Evolutionary conservation across 1,284 basidiomycete species (phyloP), one percentile per base, ranked within the genome.

Genomic region (Cryptococcus wingfieldii): DNA sequence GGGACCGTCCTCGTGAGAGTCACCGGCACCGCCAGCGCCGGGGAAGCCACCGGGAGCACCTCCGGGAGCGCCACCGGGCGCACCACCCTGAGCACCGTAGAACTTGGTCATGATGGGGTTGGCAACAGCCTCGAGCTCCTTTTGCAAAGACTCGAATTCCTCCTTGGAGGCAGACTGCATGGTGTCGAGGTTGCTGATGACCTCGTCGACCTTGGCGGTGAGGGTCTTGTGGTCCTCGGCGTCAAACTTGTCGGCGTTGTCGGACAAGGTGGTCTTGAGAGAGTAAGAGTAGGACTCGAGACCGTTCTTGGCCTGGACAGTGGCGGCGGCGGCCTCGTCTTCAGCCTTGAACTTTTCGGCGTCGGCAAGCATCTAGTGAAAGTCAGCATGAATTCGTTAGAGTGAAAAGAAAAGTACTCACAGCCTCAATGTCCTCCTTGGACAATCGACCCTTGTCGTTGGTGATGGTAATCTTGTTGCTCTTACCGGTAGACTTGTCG

Each of bases 401-500:
- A 19, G 19, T 19, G 19, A 19, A 19, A 19, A 19, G 19, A 19
- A 19, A 19, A 19, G 19, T 19, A 31, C 45, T 27, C 6, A 16
- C 60, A 58, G 50, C 38, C 81, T 98, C 94, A 66, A 98, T 98
- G 79, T 98, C 94, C 79, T 97, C 94, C 83, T 95, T 95, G 71
- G 90, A 93, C 56, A 98, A 82, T 79, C 95, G 93, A 56, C 95
- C 95, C 83, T 97, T 96, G 83, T 96, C 93, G 79, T 97, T 97
- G 76, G 90, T 96, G 81, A 97, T 96, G 68, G 91, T 96, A 80
- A 97, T 96, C 71, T 88, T 87, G 55, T 52, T 58, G 13, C 66
- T 71, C 59, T 97, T 97, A 72, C 96, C 95, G 65, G 95, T 96
- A 37, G 91, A 94, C 48, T 97, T 97, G 82, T 98, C 95, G 56